Conservation (phyloP, 2,329 filamentous ascomycete species). For the Pleurostoma richardsiae region DNA sequence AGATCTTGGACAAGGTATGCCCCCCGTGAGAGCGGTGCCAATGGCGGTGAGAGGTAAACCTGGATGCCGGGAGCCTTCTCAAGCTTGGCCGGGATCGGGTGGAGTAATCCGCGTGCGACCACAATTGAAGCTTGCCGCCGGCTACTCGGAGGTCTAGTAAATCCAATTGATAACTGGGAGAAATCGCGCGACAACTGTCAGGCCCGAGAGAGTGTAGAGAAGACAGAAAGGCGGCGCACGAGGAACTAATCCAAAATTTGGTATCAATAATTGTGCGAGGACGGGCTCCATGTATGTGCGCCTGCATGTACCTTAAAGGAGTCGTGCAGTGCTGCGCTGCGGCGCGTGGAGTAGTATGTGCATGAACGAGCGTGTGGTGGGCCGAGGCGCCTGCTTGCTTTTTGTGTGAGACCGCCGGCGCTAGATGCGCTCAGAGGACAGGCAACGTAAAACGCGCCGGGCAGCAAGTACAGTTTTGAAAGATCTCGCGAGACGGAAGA, state of each 20-base stretch:
- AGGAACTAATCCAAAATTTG: not conserved
- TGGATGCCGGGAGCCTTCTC: not conserved
- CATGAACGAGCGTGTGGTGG: constrained; percentile 15
- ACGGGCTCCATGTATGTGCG: constrained; percentile 16
- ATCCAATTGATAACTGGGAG: not conserved
- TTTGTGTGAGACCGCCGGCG: not conserved
- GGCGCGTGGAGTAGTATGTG: constrained; percentile 15
- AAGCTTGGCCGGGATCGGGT: not conserved
- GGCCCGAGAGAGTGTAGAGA: not conserved
- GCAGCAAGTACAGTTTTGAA: not conserved
- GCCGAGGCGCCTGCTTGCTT: not conserved
- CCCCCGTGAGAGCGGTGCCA: not conserved
- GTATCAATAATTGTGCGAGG: constrained; percentile 5
- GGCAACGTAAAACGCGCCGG: not conserved
- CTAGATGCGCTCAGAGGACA: no score
- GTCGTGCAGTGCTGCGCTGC: constrained; percentile 14
- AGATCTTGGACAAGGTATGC: not conserved
- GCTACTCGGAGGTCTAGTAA: not conserved
- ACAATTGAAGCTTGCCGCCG: not conserved
- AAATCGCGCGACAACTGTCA: not conserved
- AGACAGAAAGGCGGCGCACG: not conserved
- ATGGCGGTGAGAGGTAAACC: not conserved
- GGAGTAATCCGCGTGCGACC: not conserved
- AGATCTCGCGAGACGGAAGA: no score
- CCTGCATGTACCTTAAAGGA: constrained; percentile 21